These are phyloP conservation scores for Centaurea solstitialis DNA, from an alignment of 129 eudicot genomes.

Conservation along the genomic window DNA sequence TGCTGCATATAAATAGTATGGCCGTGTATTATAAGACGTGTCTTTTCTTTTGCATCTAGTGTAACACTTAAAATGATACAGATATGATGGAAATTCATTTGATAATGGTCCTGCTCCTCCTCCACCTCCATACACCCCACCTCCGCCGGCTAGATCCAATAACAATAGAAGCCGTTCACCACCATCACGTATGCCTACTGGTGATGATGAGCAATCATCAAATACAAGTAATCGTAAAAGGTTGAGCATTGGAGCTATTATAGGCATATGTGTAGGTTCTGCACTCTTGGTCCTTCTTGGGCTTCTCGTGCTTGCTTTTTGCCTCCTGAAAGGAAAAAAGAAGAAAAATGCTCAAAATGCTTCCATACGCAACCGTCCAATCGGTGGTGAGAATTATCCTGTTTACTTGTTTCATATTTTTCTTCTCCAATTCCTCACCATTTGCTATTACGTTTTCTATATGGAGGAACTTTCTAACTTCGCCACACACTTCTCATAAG, in stretches of 20 bases:
- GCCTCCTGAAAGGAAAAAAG: constrained; percentile 52
- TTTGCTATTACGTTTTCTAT: background rate
- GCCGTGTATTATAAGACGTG: background rate
- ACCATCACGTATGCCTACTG: constrained; percentile 45
- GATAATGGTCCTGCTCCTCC: constrained; percentile 96
- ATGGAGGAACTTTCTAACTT: background rate
- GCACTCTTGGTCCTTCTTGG: constrained; percentile 43
- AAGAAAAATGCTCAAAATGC: constrained; percentile 42
- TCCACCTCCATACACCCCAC: constrained; percentile 88
- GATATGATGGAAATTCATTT: constrained; percentile 84
- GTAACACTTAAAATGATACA: constrained; percentile 28
- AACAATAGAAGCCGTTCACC: constrained; percentile 44
- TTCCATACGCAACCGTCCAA: constrained; percentile 53
- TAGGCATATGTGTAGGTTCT: constrained; percentile 77
- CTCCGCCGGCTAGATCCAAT: constrained; percentile 82
- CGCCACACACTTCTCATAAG: background rate
- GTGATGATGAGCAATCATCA: constrained; percentile 39
- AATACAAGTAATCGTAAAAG: constrained; percentile 36
- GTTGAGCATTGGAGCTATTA: constrained; percentile 54
- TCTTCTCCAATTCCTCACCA: background rate
- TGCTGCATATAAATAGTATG: background rate
- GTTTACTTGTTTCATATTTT: background rate
- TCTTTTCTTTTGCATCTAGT: background rate
- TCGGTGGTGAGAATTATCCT: constrained; percentile 54
- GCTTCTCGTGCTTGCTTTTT: constrained; percentile 53